Percentiles rank a stretch among this genome's conserved stretches.
phyloP scores from a whole-genome alignment of 352 stramenopile species.

The Pythium sp. region DNA sequence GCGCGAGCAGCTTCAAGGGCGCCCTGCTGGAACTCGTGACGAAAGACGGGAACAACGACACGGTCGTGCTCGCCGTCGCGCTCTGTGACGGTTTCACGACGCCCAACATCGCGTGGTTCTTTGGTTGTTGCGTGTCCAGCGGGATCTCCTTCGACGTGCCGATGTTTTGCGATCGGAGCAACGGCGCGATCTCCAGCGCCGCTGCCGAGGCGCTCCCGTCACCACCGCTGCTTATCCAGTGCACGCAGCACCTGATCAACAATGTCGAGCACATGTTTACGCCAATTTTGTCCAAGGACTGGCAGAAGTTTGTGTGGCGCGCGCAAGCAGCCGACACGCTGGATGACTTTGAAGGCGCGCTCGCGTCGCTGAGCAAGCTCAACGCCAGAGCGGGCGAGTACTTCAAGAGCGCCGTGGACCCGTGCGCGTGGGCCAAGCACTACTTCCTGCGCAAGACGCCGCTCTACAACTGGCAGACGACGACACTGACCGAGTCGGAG shows the following conservation, averaged over 20 bases:
- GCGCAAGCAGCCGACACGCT: constrained; percentile 31
- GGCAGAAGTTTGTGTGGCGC: constrained; percentile 11
- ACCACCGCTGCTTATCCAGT: constrained; percentile 29
- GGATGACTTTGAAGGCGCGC: constrained; percentile 26
- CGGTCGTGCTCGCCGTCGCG: constrained; percentile 30
- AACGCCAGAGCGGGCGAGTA: constrained; percentile 20
- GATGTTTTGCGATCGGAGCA: constrained; percentile 34
- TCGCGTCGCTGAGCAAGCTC: constrained; percentile 10
- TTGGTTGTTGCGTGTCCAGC: constrained; percentile 28
- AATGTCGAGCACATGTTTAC: constrained; percentile 24
- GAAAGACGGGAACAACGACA: constrained; percentile 41
- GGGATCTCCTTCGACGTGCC: constrained; percentile 33
- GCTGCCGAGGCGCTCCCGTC: constrained; percentile 21
- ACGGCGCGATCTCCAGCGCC: constrained; percentile 14
- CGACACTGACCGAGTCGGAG: constrained; percentile 24
- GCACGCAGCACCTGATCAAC: constrained; percentile 29
- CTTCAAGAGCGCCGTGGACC: constrained; percentile 20
- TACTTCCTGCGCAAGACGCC: constrained; percentile 27
- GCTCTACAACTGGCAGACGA: constrained; percentile 36
- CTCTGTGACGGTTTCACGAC: constrained; percentile 30
- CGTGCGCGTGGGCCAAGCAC: constrained; percentile 35
- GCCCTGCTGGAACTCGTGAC: constrained; percentile 33
- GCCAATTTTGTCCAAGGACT: not conserved
- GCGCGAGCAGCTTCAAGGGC: constrained; percentile 32
- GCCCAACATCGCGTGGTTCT: constrained; percentile 33